These are phyloP conservation scores for Backusella tuberculispora DNA, from an alignment of 192 early-diverging fungal genomes.

Conservation along the genomic window DNA sequence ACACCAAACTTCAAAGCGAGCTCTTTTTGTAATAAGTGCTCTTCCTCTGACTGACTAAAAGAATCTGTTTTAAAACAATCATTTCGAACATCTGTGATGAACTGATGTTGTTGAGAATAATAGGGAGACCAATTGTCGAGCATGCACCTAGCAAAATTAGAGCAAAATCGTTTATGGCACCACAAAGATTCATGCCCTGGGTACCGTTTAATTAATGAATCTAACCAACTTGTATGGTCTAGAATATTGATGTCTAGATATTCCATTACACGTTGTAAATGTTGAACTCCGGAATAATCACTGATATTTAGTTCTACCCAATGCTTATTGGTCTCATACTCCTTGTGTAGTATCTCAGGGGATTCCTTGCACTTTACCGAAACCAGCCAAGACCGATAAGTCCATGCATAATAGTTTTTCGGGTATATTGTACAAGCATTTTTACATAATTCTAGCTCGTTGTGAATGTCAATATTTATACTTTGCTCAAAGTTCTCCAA, in stretches of 20 bases:
- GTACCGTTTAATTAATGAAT: slow-evolving; percentile 40
- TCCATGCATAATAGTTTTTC: slow-evolving; percentile 59
- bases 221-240: slow-evolving; percentile 29
- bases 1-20: slow-evolving; percentile 27
- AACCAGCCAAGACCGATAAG: slow-evolving; percentile 52
- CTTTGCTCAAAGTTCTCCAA: slow-evolving; percentile 18
- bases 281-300: slow-evolving; percentile 53
- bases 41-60: neutral
- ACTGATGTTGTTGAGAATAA: neutral
- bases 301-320: slow-evolving; percentile 48
- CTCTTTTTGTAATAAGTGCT: slow-evolving; percentile 5
- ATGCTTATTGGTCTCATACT: neutral
- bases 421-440: slow-evolving; percentile 48
- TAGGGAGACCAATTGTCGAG: neutral
- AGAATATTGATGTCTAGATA: neutral
- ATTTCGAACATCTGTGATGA: neutral
- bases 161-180: slow-evolving; percentile 53
- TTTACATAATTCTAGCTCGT: slow-evolving; percentile 42
- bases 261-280: slow-evolving; percentile 47
- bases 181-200: slow-evolving; percentile 58
- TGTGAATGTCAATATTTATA: slow-evolving; percentile 19
- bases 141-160: neutral
- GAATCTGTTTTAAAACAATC: neutral
- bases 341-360: slow-evolving; percentile 11
- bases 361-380: slow-evolving; percentile 24